Conservation (phyloP, 495 filamentous ascomycete genomes). For the Penicillium lagena region DNA sequence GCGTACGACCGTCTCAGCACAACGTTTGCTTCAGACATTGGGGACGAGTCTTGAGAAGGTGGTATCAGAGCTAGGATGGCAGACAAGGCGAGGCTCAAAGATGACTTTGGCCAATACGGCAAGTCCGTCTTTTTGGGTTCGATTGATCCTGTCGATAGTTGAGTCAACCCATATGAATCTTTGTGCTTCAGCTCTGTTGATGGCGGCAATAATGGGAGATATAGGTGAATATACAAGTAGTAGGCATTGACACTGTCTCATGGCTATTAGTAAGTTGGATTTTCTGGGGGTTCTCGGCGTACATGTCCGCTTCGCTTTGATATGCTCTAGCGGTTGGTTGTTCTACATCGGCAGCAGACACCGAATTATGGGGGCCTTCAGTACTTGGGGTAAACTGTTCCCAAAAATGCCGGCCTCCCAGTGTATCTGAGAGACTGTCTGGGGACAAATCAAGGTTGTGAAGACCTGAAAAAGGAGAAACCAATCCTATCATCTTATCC, state of each 20-base stretch:
- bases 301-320: slow-evolving; percentile 22
- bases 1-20: slow-evolving; percentile 39
- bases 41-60: slow-evolving; percentile 25
- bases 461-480: slow-evolving; percentile 10
- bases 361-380: slow-evolving; percentile 10
- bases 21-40: slow-evolving; percentile 24
- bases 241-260: slow-evolving; percentile 33
- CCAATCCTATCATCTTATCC: slow-evolving; percentile 11
- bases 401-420: slow-evolving; percentile 9
- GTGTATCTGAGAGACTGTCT: slow-evolving; percentile 8
- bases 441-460: slow-evolving; percentile 14
- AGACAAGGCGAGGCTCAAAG: slow-evolving; percentile 41
- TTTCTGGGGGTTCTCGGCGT: slow-evolving; percentile 1
- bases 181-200: slow-evolving; percentile 21
- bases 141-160: slow-evolving; percentile 1
- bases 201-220: slow-evolving; percentile 45
- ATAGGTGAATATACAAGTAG: slow-evolving; percentile 49
- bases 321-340: slow-evolving; percentile 12
- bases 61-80: slow-evolving; percentile 45
- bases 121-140: slow-evolving; percentile 12
- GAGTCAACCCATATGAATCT: slow-evolving; percentile 26
- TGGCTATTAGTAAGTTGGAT: not conserved
- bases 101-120: slow-evolving; percentile 33
- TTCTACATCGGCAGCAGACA: slow-evolving; percentile 3
- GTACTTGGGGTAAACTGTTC: slow-evolving; percentile 16